Evolutionary conservation across 2,329 filamentous ascomycete genomes (phyloP).

Genomic region (Xylariaceae sp.): DNA sequence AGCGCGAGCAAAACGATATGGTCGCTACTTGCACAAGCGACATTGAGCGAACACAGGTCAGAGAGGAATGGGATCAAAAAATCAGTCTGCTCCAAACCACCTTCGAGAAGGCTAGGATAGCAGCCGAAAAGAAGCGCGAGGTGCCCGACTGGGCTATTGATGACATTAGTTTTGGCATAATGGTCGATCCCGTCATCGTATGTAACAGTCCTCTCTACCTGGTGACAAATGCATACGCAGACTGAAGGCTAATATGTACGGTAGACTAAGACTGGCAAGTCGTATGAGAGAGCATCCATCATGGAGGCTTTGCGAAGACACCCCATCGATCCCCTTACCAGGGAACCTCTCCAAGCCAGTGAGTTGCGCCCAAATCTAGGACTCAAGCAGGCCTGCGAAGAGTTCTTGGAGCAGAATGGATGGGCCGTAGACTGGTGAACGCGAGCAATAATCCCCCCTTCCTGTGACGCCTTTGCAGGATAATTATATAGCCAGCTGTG

Average conservation of each 20-base stretch:
- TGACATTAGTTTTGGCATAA: slow-evolving; percentile 75
- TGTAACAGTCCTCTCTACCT: slow-evolving; percentile 31
- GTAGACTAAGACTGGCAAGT: slow-evolving; percentile 83
- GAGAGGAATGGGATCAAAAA: slow-evolving; percentile 55
- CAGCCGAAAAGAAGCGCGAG: slow-evolving; percentile 55
- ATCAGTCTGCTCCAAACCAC: slow-evolving; percentile 50
- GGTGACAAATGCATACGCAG: not conserved
- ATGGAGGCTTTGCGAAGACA: slow-evolving; percentile 82
- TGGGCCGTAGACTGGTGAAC: slow-evolving; percentile 88
- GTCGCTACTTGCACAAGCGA: slow-evolving; percentile 35
- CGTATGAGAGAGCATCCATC: slow-evolving; percentile 86
- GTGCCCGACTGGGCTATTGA: slow-evolving; percentile 81
- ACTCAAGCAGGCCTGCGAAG: slow-evolving; percentile 80
- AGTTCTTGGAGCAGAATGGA: slow-evolving; percentile 84
- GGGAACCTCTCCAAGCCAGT: slow-evolving; percentile 69
- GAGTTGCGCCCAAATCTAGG: slow-evolving; percentile 84
- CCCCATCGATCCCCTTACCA: slow-evolving; percentile 80
- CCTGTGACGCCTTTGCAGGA: too few relatives aligned
- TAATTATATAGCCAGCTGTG: too few relatives aligned
- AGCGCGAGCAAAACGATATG: slow-evolving; percentile 51
- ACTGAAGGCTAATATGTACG: slow-evolving; percentile 1
- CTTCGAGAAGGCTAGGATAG: slow-evolving; percentile 58
- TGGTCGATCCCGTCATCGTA: slow-evolving; percentile 72
- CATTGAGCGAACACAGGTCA: slow-evolving; percentile 54
- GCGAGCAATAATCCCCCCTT: not conserved